A percentile compares a stretch with the other conserved stretches of the same genome.
Conservation (phyloP, 2,329 filamentous ascomycete species). For the Ophiostoma sp. region DNA sequence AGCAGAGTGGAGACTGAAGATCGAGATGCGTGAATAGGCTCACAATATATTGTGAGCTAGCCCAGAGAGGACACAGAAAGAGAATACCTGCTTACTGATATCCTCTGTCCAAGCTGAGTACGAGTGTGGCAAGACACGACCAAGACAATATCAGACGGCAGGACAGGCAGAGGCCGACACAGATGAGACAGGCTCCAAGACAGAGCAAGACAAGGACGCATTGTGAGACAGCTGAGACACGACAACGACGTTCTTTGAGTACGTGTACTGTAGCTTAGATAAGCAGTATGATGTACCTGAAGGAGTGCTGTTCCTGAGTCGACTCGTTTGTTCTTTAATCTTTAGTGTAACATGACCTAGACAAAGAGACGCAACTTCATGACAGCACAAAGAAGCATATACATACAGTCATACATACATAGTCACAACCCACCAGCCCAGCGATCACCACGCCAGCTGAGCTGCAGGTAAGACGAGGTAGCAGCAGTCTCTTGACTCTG, state of each 20-base stretch:
- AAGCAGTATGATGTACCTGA: not conserved
- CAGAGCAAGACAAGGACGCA: not conserved
- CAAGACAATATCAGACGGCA: not conserved
- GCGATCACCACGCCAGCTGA: not conserved
- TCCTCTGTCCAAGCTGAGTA: too few relatives aligned
- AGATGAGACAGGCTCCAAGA: not conserved
- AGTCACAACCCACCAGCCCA: not conserved
- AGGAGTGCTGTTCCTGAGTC: not conserved
- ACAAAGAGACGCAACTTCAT: not conserved
- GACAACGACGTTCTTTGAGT: not conserved
- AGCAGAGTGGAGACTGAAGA: not conserved
- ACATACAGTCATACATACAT: too few relatives aligned
- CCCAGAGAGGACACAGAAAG: not conserved
- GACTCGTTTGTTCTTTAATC: too few relatives aligned
- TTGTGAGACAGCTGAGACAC: not conserved
- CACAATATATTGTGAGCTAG: too few relatives aligned
- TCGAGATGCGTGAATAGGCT: not conserved
- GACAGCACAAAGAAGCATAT: not conserved
- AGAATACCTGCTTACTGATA: not conserved
- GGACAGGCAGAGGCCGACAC: not conserved
- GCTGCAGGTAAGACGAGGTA: not conserved
- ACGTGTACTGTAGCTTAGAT: not conserved
- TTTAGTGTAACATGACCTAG: too few relatives aligned
- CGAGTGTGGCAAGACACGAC: not conserved
- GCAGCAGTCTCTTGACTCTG: too few relatives aligned